phyloP scores from a whole-genome alignment of 2,329 filamentous ascomycete species.

The Epichloe glyceriae region DNA sequence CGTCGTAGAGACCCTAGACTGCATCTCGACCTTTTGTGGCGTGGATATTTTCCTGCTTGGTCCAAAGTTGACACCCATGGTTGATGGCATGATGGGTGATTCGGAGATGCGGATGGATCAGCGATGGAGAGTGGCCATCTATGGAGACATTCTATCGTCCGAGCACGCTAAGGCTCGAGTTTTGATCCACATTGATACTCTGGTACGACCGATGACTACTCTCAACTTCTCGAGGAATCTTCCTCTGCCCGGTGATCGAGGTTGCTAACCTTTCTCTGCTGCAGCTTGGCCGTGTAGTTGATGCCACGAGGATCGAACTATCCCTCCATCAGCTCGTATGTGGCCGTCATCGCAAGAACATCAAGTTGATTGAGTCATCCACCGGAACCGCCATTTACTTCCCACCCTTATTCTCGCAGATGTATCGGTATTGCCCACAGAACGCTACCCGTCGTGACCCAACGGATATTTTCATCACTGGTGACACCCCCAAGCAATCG shows the following conservation, averaged over 20 bases:
- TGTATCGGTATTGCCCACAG: conserved; percentile 79
- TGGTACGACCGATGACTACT: conserved; percentile 40
- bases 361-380: conserved; percentile 91
- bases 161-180: conserved; percentile 96
- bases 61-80: conserved; percentile 72
- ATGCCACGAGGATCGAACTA: conserved; percentile 69
- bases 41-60: conserved; percentile 94
- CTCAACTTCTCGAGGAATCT: neutral
- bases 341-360: conserved; percentile 89
- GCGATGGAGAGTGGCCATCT: conserved; percentile 84
- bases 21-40: conserved; percentile 75
- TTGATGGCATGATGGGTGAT: conserved; percentile 61
- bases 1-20: conserved; percentile 75
- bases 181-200: conserved; percentile 91
- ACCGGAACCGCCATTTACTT: conserved; percentile 98
- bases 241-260: neutral
- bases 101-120: conserved; percentile 77
- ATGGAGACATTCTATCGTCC: conserved; percentile 85
- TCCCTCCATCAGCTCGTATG: conserved; percentile 86
- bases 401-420: conserved; percentile 79
- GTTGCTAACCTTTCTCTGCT: neutral
- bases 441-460: conserved; percentile 72
- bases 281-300: conserved; percentile 60
- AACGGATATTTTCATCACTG: conserved; percentile 90
- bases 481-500: conserved; percentile 75